A percentile compares a stretch with the other conserved stretches of the same genome.
Evolutionary conservation across 2,329 filamentous ascomycete genomes (phyloP).

Genomic region (Paracoccidioides brasiliensis): DNA sequence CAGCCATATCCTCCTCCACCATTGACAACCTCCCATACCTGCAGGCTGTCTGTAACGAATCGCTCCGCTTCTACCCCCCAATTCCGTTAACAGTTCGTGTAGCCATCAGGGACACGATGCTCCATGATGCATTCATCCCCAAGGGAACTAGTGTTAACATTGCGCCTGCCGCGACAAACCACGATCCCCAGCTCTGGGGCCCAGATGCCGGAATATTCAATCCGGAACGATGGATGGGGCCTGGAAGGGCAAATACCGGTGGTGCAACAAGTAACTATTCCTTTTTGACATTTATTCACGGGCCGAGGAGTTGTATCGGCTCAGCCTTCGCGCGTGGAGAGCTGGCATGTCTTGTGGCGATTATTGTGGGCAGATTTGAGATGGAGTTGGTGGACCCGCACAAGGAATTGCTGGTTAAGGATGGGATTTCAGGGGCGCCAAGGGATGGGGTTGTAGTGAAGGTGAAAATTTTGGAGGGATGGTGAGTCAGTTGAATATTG

Average conservation of each 20-base stretch:
- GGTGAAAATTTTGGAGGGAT: constrained; percentile 21
- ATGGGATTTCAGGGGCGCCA: constrained; percentile 28
- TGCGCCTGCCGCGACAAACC: constrained; percentile 55
- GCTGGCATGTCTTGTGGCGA: constrained; percentile 69
- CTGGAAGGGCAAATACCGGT: constrained; percentile 41
- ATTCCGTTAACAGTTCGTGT: constrained; percentile 59
- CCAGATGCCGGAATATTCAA: constrained; percentile 60
- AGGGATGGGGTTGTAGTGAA: constrained; percentile 27
- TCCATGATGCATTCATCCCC: constrained; percentile 52
- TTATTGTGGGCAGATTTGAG: constrained; percentile 60
- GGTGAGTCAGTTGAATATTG: constrained; percentile 11
- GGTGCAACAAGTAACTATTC: constrained; percentile 65
- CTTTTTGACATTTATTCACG: constrained; percentile 72
- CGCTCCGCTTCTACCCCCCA: constrained; percentile 59
- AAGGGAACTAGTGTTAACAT: constrained; percentile 58
- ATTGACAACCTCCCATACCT: constrained; percentile 67
- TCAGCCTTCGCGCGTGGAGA: constrained; percentile 68
- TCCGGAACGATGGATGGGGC: constrained; percentile 60
- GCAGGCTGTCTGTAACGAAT: constrained; percentile 65
- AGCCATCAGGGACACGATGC: constrained; percentile 50
- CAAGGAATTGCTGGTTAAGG: constrained; percentile 24
- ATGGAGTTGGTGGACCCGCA: constrained; percentile 24
- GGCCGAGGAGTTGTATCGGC: constrained; percentile 75
- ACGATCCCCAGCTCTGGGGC: constrained; percentile 59
- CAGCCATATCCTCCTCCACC: constrained; percentile 45